These are phyloP conservation scores for Pinus tabuliformis DNA, from an alignment of 75 land plant species.

Conservation along the genomic window DNA sequence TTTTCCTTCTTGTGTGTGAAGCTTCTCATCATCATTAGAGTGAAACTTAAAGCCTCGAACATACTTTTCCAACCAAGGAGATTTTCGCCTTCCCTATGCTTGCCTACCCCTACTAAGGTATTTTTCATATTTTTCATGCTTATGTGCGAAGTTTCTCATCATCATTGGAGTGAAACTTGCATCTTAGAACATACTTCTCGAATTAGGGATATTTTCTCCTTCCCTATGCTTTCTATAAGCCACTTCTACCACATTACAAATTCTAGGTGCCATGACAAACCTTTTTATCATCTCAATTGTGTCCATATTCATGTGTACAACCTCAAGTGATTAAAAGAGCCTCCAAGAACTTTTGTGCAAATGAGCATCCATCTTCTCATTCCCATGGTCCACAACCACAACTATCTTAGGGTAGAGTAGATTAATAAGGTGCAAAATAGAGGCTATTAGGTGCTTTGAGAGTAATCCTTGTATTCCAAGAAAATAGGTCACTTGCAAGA, in stretches of 20 bases:
- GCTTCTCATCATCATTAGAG: no score
- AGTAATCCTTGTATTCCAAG: constrained; percentile 24
- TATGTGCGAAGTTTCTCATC: constrained; percentile 76
- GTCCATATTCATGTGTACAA: constrained; percentile 34
- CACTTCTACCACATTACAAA: constrained; percentile 33
- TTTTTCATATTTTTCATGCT: no score
- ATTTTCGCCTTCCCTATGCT: no score
- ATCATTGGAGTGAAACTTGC: constrained; percentile 63
- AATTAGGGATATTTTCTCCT: constrained; percentile 47
- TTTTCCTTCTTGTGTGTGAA: no score
- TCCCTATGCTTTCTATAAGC: constrained; percentile 25
- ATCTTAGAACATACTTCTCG: constrained; percentile 43
- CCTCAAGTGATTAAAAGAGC: constrained; percentile 79
- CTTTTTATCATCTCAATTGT: constrained; percentile 56
- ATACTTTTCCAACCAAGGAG: no score
- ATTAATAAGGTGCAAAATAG: constrained; percentile 51
- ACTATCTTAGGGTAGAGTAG: constrained; percentile 61
- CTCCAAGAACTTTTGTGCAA: constrained; percentile 45
- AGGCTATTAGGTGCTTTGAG: constrained; percentile 16
- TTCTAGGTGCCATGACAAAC: constrained; percentile 48
- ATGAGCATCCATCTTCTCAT: constrained; percentile 46
- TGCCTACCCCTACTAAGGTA: no score
- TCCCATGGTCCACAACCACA: constrained; percentile 55
- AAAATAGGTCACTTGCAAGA: constrained; percentile 79
- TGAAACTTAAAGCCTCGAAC: no score